phyloP scores from a whole-genome alignment of 805 yeast genomes.

The Monosporozyma yasuniensis region DNA sequence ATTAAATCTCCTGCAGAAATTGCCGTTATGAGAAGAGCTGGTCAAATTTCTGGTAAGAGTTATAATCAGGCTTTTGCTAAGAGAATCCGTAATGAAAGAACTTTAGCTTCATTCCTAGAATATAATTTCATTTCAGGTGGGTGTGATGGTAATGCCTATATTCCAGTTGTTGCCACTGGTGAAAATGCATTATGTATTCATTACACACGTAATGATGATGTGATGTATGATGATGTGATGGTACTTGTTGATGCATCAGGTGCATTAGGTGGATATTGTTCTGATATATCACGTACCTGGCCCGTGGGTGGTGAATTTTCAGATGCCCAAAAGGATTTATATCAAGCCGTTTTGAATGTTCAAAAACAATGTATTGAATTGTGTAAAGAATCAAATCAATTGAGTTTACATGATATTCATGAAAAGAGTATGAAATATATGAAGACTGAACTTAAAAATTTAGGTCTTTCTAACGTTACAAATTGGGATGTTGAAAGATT shows the following conservation, averaged over 20 bases:
- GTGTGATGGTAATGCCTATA: conserved; percentile 80
- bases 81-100: conserved; percentile 61
- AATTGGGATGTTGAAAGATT: conserved; percentile 45
- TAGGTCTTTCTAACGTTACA: conserved; percentile 53
- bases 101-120: conserved; percentile 71
- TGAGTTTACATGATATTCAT: conserved; percentile 69
- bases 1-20: conserved; percentile 73
- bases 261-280: conserved; percentile 82
- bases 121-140: conserved; percentile 80
- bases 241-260: conserved; percentile 96
- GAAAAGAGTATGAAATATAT: conserved; percentile 51
- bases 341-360: conserved; percentile 79
- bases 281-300: conserved; percentile 96
- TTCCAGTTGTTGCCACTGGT: conserved; percentile 96
- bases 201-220: conserved; percentile 85
- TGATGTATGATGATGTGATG: conserved; percentile 65
- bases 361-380: conserved; percentile 67
- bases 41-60: conserved; percentile 72
- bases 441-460: conserved; percentile 55
- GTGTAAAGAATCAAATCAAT: conserved; percentile 46
- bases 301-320: conserved; percentile 73
- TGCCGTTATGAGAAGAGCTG: conserved; percentile 71
- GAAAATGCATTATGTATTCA: conserved; percentile 84
- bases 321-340: conserved; percentile 73
- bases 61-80: conserved; percentile 73